These are phyloP conservation scores for Magnolia changhungtana DNA, from an alignment of 164 flowering plant species.

Conservation along the genomic window DNA sequence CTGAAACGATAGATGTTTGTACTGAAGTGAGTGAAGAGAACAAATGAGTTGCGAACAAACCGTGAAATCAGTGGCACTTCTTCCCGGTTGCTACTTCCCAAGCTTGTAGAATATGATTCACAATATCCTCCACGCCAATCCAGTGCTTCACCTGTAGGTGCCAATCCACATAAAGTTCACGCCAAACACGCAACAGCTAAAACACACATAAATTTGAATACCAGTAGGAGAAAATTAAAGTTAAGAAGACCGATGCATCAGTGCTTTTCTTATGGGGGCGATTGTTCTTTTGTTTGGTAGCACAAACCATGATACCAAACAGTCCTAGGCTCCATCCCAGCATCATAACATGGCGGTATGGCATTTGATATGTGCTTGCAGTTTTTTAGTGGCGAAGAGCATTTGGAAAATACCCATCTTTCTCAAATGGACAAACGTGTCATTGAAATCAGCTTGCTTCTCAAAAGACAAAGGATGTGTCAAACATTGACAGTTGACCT, in stretches of 20 bases:
- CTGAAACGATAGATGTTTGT: background rate
- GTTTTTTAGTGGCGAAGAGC: background rate
- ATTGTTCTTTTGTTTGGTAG: background rate
- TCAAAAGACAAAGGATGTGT: background rate
- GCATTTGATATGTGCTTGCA: background rate
- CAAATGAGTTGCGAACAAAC: background rate
- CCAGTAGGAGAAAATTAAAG: background rate
- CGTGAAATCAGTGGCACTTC: constrained; percentile 44
- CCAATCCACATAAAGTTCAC: background rate
- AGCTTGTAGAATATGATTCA: constrained; percentile 60
- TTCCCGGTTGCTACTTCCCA: constrained; percentile 82
- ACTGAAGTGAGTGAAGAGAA: background rate
- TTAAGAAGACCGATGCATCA: background rate
- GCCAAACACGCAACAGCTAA: background rate
- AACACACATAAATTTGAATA: background rate
- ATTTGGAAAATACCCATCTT: background rate
- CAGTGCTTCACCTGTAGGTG: constrained; percentile 85
- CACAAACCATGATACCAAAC: background rate
- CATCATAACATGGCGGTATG: background rate
- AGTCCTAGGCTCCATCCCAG: background rate
- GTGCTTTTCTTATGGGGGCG: background rate
- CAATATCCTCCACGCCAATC: constrained; percentile 72
- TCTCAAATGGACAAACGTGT: background rate
- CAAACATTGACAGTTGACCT: background rate
- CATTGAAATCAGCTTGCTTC: background rate